Conservation (phyloP, 1,139 yeast genomes). For the Hanseniaspora uvarum region DNA sequence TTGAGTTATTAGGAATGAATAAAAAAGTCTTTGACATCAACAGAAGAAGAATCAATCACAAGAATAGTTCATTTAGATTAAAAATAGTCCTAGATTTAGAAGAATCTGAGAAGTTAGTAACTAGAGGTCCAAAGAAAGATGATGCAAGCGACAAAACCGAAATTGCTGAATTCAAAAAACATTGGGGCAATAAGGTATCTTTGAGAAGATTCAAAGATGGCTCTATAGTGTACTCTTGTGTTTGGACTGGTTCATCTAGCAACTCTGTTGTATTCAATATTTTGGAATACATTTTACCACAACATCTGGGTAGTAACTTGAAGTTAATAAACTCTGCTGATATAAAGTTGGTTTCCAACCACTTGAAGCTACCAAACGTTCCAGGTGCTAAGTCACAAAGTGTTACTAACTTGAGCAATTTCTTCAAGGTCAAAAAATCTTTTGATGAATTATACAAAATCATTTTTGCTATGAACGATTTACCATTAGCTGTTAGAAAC, state of each 20-base stretch:
- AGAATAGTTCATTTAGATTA: conserved; percentile 36
- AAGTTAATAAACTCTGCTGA: conserved; percentile 37
- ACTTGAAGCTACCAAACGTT: conserved; percentile 51
- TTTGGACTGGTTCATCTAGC: conserved; percentile 57
- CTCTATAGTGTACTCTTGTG: conserved; percentile 74
- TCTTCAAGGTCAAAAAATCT: conserved; percentile 48
- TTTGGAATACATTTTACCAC: conserved; percentile 48
- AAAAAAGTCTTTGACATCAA: conserved; percentile 36
- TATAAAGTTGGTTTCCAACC: conserved; percentile 36
- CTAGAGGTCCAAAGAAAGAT: conserved; percentile 60
- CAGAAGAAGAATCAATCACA: conserved; percentile 40
- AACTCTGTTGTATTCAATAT: conserved; percentile 63
- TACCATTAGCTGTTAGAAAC: conserved; percentile 66
- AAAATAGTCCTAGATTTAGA: conserved; percentile 64
- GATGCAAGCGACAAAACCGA: conserved; percentile 41
- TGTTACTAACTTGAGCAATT: conserved; percentile 43
- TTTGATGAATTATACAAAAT: conserved; percentile 57
- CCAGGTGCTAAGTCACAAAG: conserved; percentile 49
- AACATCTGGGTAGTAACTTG: conserved; percentile 48
- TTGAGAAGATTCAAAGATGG: conserved; percentile 89
- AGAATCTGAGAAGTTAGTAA: conserved; percentile 69
- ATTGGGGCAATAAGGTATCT: conserved; percentile 85
- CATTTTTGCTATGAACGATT: conserved; percentile 34
- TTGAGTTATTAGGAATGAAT: conserved; percentile 23
- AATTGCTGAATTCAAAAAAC: conserved; percentile 56